Conservation (phyloP, 345 rosid genomes). For the Melaleuca quinquenervia region DNA sequence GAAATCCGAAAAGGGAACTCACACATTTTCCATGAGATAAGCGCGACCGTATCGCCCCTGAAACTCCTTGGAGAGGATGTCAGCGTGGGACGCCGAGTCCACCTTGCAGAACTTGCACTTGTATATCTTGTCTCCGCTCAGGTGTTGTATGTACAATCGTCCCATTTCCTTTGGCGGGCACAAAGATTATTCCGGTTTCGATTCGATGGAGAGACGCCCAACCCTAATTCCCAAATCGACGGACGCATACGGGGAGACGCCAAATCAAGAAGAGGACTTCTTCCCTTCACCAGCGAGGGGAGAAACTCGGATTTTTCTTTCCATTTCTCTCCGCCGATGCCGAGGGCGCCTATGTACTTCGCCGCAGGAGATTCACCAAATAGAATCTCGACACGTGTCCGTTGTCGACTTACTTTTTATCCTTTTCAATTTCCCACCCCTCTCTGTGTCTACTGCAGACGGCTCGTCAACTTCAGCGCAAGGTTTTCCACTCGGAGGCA, state of each 20-base stretch:
- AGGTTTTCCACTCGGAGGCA: too few relatives aligned
- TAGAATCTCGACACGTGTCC: neutral
- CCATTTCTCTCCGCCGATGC: neutral
- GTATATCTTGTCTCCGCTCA: slow-evolving; percentile 25
- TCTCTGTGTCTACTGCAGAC: too few relatives aligned
- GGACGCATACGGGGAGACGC: neutral
- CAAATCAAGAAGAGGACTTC: neutral
- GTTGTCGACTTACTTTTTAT: too few relatives aligned
- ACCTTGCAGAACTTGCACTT: slow-evolving; percentile 33
- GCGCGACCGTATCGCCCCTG: slow-evolving; percentile 32
- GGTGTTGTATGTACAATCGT: slow-evolving; percentile 13
- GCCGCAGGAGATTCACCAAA: neutral
- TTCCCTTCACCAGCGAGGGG: neutral
- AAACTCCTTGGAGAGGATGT: slow-evolving; percentile 31
- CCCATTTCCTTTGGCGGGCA: slow-evolving; percentile 13
- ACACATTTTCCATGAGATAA: slow-evolving; percentile 29
- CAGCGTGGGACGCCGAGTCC: slow-evolving; percentile 30
- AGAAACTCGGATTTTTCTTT: neutral
- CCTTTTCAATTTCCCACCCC: too few relatives aligned
- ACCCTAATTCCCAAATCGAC: neutral
- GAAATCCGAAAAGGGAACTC: neutral
- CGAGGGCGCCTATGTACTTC: neutral
- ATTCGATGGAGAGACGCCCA: neutral
- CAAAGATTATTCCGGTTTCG: neutral
- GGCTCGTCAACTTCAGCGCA: neutral